Conservation (phyloP, 805 yeast species). For the Saccharomycopsis capsularis region DNA sequence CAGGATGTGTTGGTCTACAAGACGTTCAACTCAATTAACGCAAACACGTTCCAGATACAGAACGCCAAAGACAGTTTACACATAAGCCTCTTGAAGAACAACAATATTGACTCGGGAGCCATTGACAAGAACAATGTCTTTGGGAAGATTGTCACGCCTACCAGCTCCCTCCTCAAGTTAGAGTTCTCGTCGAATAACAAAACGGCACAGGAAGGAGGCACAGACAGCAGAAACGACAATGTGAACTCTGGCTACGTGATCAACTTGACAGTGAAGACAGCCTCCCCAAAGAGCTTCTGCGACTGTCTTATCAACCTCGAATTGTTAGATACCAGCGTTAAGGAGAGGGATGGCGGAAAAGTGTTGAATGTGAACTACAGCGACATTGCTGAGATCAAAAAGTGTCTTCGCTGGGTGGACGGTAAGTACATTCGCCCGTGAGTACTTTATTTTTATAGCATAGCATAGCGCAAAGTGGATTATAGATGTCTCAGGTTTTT, state of each 20-base stretch:
- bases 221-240: not conserved
- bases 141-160: slow-evolving; percentile 3
- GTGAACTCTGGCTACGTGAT: not conserved
- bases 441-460: not conserved
- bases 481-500: too few relatives aligned
- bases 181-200: not conserved
- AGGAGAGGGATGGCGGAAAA: not conserved
- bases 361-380: slow-evolving; percentile 13
- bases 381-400: slow-evolving; percentile 12
- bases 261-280: slow-evolving; percentile 3
- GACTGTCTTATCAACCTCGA: slow-evolving; percentile 10
- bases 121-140: slow-evolving; percentile 1
- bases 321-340: not conserved
- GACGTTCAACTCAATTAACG: not conserved
- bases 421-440: not conserved
- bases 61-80: not conserved
- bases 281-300: slow-evolving; percentile 8
- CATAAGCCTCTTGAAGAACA: not conserved
- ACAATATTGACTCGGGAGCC: not conserved
- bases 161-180: not conserved
- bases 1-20: not conserved
- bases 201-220: not conserved
- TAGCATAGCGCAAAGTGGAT: too few relatives aligned
- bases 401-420: slow-evolving; percentile 14
- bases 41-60: not conserved